These are phyloP conservation scores for Setaria viridis DNA, from an alignment of 202 grass and related monocot species.

Conservation along the genomic window DNA sequence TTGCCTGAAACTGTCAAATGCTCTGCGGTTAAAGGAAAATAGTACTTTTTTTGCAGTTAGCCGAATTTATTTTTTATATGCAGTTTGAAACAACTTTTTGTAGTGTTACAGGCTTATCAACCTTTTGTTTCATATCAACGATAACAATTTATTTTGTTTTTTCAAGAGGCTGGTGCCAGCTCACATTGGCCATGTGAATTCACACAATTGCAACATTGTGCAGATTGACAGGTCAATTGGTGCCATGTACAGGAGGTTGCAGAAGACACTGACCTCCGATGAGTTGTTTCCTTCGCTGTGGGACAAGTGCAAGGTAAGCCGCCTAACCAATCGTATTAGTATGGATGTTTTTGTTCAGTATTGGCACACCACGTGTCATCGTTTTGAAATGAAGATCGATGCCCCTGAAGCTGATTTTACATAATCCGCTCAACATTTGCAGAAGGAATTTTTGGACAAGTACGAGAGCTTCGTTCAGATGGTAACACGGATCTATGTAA, in stretches of 20 bases:
- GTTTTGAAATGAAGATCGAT: not conserved
- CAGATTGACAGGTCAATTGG: conserved; percentile 96
- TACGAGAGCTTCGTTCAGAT: conserved; percentile 94
- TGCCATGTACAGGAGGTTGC: conserved; percentile 93
- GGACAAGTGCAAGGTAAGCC: conserved; percentile 97
- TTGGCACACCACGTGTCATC: not conserved
- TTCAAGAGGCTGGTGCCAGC: conserved; percentile 13
- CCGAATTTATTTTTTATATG: not conserved
- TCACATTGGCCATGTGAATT: conserved; percentile 13
- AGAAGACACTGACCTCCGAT: conserved; percentile 89
- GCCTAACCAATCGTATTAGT: not conserved
- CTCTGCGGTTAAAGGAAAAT: conserved; percentile 6
- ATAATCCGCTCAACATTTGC: conserved; percentile 36
- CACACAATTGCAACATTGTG: conserved; percentile 31
- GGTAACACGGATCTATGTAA: conserved; percentile 77
- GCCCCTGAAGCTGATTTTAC: not conserved
- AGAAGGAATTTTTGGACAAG: conserved; percentile 99
- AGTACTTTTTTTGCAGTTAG: not conserved
- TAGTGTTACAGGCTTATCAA: not conserved
- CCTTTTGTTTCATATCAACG: not conserved
- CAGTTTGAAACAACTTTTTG: not conserved
- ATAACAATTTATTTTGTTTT: conserved; percentile 2
- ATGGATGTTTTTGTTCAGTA: conserved; percentile 15
- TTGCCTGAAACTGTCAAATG: not conserved
- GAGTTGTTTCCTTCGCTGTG: conserved; percentile 95